A percentile compares a stretch with the other conserved stretches of the same genome.
Conservation (phyloP, 257 asterid genomes). For the Gentiana straminea region DNA sequence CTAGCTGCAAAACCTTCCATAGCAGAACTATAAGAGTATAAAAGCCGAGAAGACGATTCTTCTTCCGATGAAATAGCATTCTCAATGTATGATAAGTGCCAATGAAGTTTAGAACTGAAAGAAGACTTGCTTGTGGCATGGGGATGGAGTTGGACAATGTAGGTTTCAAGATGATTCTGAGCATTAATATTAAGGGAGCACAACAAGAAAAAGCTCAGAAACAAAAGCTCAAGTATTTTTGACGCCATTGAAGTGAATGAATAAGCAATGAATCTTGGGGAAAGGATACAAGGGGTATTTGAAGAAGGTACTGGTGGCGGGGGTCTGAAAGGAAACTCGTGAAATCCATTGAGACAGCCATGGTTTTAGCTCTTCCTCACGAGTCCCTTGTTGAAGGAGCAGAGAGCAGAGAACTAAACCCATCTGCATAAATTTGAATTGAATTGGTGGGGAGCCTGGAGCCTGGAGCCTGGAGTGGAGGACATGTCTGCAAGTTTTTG, state of each 20-base stretch:
- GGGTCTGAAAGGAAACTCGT: conserved; percentile 46
- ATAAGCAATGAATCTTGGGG: conserved; percentile 17
- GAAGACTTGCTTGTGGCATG: conserved; percentile 24
- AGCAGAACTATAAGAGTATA: conserved; percentile 65
- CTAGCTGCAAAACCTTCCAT: conserved; percentile 89
- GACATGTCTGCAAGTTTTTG: neutral
- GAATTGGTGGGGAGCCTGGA: neutral
- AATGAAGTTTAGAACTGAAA: conserved; percentile 44
- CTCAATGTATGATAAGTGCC: conserved; percentile 79
- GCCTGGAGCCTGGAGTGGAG: neutral
- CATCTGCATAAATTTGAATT: neutral
- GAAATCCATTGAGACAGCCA: conserved; percentile 15
- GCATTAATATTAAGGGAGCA: conserved; percentile 25
- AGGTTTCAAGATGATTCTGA: conserved; percentile 40
- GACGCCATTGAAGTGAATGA: conserved; percentile 25
- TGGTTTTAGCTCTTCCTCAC: conserved; percentile 69
- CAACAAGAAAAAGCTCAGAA: conserved; percentile 13
- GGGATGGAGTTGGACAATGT: conserved; percentile 81
- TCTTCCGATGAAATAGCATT: conserved; percentile 29
- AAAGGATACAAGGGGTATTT: conserved; percentile 35
- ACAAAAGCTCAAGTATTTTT: conserved; percentile 17
- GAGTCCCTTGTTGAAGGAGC: conserved; percentile 52
- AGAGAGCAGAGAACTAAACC: neutral
- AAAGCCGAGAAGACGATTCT: conserved; percentile 45
- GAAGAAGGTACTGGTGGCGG: conserved; percentile 24